Percentiles rank a stretch among this genome's conserved stretches.
phyloP scores from a whole-genome alignment of 2,329 filamentous ascomycete genomes.

The Arthrobotrys megalospora region DNA sequence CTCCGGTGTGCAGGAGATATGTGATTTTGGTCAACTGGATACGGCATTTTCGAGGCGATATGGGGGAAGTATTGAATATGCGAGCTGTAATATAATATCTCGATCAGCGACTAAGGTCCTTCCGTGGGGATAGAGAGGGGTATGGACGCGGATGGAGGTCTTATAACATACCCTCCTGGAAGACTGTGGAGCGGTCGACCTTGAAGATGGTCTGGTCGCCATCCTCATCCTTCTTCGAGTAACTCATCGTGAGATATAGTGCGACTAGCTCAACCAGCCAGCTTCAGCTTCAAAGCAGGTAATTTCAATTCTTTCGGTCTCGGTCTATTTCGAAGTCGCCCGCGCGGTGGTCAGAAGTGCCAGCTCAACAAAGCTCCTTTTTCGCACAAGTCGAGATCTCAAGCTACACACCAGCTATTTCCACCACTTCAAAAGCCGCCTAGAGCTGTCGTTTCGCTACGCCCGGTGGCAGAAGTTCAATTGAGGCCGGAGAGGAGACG shows the following conservation, averaged over 20 bases:
- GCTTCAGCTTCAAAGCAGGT: slow-evolving; percentile 15
- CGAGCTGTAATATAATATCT: slow-evolving; percentile 75
- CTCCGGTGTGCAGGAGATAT: slow-evolving; percentile 94
- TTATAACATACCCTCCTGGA: slow-evolving; percentile 86
- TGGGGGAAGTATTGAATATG: slow-evolving; percentile 96
- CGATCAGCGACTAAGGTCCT: slow-evolving; percentile 29
- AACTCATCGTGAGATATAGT: slow-evolving; percentile 77
- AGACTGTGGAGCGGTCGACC: slow-evolving; percentile 97
- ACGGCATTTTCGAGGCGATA: slow-evolving; percentile 96
- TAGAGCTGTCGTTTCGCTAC: slow-evolving; percentile 25
- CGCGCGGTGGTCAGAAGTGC: slow-evolving; percentile 27
- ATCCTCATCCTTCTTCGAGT: slow-evolving; percentile 99
- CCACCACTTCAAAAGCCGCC: slow-evolving; percentile 26
- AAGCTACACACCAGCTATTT: slow-evolving; percentile 52
- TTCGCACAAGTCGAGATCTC: slow-evolving; percentile 33
- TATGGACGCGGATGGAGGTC: slow-evolving; percentile 30
- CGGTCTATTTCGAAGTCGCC: slow-evolving; percentile 16
- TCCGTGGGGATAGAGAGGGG: neutral
- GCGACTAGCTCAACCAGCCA: slow-evolving; percentile 39
- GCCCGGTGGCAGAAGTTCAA: slow-evolving; percentile 25
- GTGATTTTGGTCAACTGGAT: slow-evolving; percentile 98
- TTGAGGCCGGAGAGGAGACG: slow-evolving; percentile 43
- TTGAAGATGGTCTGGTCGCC: slow-evolving; percentile 93
- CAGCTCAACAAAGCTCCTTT: slow-evolving; percentile 57
- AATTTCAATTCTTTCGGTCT: slow-evolving; percentile 51